Evolutionary conservation across 2,329 filamentous ascomycete genomes (phyloP).

Genomic region (Beauveria pseudobassiana): DNA sequence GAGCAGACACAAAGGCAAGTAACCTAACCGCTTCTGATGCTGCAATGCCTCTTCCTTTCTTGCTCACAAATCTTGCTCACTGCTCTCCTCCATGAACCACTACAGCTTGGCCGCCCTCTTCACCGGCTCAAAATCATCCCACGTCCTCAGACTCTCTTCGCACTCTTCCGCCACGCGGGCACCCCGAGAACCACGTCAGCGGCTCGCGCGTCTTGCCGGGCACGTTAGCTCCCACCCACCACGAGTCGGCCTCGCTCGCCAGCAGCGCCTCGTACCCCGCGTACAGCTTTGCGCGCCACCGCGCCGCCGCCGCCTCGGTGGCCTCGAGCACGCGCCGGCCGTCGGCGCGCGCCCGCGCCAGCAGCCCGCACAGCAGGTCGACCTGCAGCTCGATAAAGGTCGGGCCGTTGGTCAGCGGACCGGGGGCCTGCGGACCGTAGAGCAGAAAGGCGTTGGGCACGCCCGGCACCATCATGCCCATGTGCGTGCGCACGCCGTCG

Average conservation of each 20-base stretch:
- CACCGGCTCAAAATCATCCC: not conserved
- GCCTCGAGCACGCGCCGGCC: not conserved
- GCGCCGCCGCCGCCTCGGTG: not conserved
- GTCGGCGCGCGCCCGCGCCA: slow-evolving; percentile 13
- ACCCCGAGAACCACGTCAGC: slow-evolving; percentile 10
- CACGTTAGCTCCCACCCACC: slow-evolving; percentile 14
- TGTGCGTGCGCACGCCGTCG: slow-evolving; percentile 15
- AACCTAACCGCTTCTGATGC: too few species aligned
- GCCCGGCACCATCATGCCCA: slow-evolving; percentile 18
- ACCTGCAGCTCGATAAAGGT: slow-evolving; percentile 18
- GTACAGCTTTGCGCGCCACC: not conserved
- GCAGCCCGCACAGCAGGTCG: slow-evolving; percentile 14
- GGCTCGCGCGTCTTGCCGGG: slow-evolving; percentile 13
- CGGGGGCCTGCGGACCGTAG: slow-evolving; percentile 20
- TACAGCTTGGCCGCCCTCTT: not conserved
- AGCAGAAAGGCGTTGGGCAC: slow-evolving; percentile 19
- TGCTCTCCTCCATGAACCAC: too few species aligned
- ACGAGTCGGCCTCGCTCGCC: slow-evolving; percentile 8
- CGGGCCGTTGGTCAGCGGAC: slow-evolving; percentile 15
- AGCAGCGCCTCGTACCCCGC: slow-evolving; percentile 3
- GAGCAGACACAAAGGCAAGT: too few species aligned
- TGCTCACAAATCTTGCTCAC: too few species aligned
- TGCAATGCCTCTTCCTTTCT: too few species aligned
- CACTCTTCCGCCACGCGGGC: slow-evolving; percentile 1
- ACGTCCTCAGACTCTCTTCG: not conserved